Evolutionary conservation across 345 rosid species (phyloP).

Genomic region (Gossypium thurberi): DNA sequence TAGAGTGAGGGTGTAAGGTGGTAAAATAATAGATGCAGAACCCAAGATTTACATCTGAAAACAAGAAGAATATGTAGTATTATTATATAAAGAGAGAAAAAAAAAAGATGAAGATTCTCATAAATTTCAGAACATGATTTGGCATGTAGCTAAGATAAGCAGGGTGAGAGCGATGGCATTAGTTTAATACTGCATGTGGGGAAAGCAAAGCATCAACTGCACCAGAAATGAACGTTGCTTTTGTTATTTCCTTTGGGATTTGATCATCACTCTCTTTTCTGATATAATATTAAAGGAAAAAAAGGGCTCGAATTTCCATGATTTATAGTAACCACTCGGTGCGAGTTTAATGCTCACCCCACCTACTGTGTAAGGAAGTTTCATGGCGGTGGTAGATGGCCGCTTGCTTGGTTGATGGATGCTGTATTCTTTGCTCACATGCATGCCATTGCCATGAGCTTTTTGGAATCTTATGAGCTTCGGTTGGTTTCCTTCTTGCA

Average conservation of each 20-base stretch:
- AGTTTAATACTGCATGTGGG: neutral
- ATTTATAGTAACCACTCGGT: neutral
- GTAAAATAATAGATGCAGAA: neutral
- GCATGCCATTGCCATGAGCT: neutral
- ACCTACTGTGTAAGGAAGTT: neutral
- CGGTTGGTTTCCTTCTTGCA: neutral
- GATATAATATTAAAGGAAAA: neutral
- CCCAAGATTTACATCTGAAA: neutral
- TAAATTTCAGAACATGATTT: neutral
- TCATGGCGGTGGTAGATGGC: neutral
- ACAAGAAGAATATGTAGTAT: neutral
- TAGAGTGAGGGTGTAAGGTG: too few species aligned
- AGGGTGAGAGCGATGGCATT: neutral
- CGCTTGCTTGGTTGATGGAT: neutral
- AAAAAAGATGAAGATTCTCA: neutral
- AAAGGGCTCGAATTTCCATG: neutral
- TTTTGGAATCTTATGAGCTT: too few species aligned
- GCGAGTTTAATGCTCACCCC: neutral
- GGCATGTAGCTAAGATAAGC: neutral
- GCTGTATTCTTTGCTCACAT: neutral
- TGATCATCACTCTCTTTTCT: neutral
- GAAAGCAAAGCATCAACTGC: slow-evolving; percentile 7
- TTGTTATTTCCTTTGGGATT: slow-evolving; percentile 21
- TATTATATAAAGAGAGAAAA: neutral
- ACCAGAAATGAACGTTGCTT: slow-evolving; percentile 49